Base-by-base conservation (phyloP, 2,329 filamentous ascomycete genomes). In the Penicillium glabrum region DNA sequence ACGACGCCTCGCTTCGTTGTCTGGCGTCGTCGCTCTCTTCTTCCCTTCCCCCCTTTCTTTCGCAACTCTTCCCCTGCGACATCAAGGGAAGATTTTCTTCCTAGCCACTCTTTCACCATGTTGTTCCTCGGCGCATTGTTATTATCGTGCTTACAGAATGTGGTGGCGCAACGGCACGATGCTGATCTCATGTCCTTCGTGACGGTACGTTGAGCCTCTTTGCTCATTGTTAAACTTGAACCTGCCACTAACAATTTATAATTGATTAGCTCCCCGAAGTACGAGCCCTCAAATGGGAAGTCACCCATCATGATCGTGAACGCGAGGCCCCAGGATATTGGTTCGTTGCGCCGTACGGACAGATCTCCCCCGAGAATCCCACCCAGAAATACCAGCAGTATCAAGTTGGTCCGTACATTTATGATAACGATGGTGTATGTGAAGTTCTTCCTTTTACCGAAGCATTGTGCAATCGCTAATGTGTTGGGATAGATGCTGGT, bases 341-440 rank as follows among this genome's bases (percentile, higher is more conserved):
- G 59, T 81, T 81, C 62, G 71, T 81, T 31, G 76, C 77, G 13
- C 79, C 79, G 1, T 81, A 80, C 62, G 61, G 61, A n/a, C 51
- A 58, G 44, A 67, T 69, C 43, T 53, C 53, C 3, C 63, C 65
- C 11, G 68, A 70, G 19, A 16, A 57, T 1, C 61, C 65, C 13
- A 65, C 66, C 19, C 46, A 65, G 27, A 68, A 65, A 51, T 69
- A 62, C 57, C 70, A 77, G 49, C 77, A 78, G 53, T 67, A 75
- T 57, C 78, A 80, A 62, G 73, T 77, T 31, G 78, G 78, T 5
- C 75, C 79, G 14, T 78, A 81, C 60, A 81, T 81, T 52, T 81
- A 80, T 63, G 79, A 81, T 61, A 77, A 76, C 58, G 70, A 72
- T 62, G 79, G 79, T 53, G 72, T 75, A 69, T 51, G 63, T 57